Evolutionary conservation across 495 filamentous ascomycete genomes (phyloP).

Genomic region (Letharia columbiana): DNA sequence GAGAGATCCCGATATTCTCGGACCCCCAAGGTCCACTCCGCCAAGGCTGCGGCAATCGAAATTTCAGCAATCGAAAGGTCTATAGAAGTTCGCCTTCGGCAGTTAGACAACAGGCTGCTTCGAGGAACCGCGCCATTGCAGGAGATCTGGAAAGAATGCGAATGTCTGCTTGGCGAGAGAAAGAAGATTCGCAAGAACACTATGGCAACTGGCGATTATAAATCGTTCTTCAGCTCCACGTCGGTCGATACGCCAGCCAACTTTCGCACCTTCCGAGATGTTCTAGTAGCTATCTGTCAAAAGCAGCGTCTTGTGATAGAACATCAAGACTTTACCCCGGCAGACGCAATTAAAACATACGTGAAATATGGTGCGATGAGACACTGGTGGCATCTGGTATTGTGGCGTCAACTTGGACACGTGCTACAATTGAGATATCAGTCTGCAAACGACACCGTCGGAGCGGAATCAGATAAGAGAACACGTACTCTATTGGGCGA

Average conservation of each 20-base stretch:
- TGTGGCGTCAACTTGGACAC: slow-evolving; percentile 19
- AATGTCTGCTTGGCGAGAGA: slow-evolving; percentile 6
- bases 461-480: not conserved
- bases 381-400: slow-evolving; percentile 17
- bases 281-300: slow-evolving; percentile 14
- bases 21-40: not conserved
- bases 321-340: slow-evolving; percentile 2
- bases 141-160: slow-evolving; percentile 13
- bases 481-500: slow-evolving; percentile 2
- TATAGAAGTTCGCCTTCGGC: not conserved
- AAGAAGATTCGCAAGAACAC: not conserved
- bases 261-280: slow-evolving; percentile 1
- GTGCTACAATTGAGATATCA: slow-evolving; percentile 3
- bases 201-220: too few species aligned
- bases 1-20: slow-evolving; percentile 1
- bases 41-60: not conserved
- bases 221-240: not conserved
- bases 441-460: not conserved
- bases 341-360: slow-evolving; percentile 15
- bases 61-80: slow-evolving; percentile 1
- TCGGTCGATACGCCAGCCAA: not conserved
- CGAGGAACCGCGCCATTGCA: slow-evolving; percentile 3
- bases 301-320: slow-evolving; percentile 9
- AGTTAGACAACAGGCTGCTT: slow-evolving; percentile 3
- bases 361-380: slow-evolving; percentile 14